phyloP scores from a whole-genome alignment of 2,329 filamentous ascomycete genomes.

The Colletotrichum scovillei region DNA sequence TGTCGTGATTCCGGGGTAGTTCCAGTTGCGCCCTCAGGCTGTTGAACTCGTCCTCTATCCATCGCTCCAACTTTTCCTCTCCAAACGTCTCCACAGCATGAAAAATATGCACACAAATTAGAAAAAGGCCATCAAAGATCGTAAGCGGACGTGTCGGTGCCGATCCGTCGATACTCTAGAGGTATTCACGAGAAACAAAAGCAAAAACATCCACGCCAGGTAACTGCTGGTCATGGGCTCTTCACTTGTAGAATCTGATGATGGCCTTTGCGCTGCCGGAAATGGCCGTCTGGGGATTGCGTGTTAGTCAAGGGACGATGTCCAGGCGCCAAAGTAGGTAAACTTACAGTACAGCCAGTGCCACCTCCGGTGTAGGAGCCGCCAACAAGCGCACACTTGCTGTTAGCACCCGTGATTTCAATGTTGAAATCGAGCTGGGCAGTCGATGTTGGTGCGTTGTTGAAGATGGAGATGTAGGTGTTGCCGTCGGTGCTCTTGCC shows the following conservation, averaged over 20 bases:
- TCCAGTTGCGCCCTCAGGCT: slow-evolving; percentile 25
- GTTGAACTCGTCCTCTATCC: slow-evolving; percentile 18
- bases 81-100: slow-evolving; percentile 29
- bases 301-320: not conserved
- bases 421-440: slow-evolving; percentile 82
- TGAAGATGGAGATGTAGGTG: slow-evolving; percentile 87
- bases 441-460: slow-evolving; percentile 80
- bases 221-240: slow-evolving; percentile 35
- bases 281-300: slow-evolving; percentile 54
- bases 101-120: slow-evolving; percentile 35
- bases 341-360: slow-evolving; percentile 85
- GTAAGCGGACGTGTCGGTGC: slow-evolving; percentile 32
- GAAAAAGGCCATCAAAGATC: slow-evolving; percentile 34
- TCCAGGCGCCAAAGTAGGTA: not conserved
- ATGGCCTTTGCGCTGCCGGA: slow-evolving; percentile 52
- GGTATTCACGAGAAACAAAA: slow-evolving; percentile 39
- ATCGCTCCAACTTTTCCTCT: slow-evolving; percentile 34
- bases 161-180: slow-evolving; percentile 31
- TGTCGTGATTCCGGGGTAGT: slow-evolving; percentile 9
- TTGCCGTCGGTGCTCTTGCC: slow-evolving; percentile 72
- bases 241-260: slow-evolving; percentile 56
- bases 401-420: slow-evolving; percentile 71
- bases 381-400: slow-evolving; percentile 72
- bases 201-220: slow-evolving; percentile 36
- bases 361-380: slow-evolving; percentile 70